Evolutionary conservation across 2,329 filamentous ascomycete species (phyloP), one percentile per base, ranked within the genome.

Genomic region (Fusarium sp.): DNA sequence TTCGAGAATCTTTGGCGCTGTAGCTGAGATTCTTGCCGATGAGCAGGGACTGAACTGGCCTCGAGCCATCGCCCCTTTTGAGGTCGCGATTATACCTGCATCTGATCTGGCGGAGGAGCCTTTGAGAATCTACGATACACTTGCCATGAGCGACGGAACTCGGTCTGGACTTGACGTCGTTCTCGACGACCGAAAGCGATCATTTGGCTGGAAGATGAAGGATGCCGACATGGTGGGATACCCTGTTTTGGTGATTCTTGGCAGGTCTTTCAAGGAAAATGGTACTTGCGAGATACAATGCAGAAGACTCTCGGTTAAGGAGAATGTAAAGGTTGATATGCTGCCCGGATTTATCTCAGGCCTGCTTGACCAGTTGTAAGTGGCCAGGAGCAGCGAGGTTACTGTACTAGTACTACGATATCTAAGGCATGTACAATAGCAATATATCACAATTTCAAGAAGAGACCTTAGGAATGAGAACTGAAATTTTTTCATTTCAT

Each of bases 221-320:
- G 96, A 99, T 79, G 96, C 95, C 2, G 94, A 98, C 77, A 76
- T 96, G 58, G 88, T 95, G 54, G 96, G 96, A 4, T 97, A 96
- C 76, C 95, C 95, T 0, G 83, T 98, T 14, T 83, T 95, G 10
- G 83, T 97, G 14, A 84, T 97, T 3, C 77, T 98, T 30, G 95
- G 95, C 1, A 90, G 86, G 65, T 82, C 82, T 5, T 97, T 91
- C 90, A 81, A 73, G 43, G 79, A 85, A 36, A 79, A 83, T 3
- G 80, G 81, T 43, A 77, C 81, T n/a, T 86, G 91, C 36, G 94
- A 97, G 76, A 86, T 97, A 28, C 93, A 97, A 74, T 95, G 93
- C 78, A 85, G 92, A 60, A 84, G 86, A 56, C 80, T 95, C 24
- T 84, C 82, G 1, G 64, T 91, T 17, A 90, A 86, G 68, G 83